phyloP scores from a whole-genome alignment of 2,329 filamentous ascomycete species.

The Penicillium sp. region DNA sequence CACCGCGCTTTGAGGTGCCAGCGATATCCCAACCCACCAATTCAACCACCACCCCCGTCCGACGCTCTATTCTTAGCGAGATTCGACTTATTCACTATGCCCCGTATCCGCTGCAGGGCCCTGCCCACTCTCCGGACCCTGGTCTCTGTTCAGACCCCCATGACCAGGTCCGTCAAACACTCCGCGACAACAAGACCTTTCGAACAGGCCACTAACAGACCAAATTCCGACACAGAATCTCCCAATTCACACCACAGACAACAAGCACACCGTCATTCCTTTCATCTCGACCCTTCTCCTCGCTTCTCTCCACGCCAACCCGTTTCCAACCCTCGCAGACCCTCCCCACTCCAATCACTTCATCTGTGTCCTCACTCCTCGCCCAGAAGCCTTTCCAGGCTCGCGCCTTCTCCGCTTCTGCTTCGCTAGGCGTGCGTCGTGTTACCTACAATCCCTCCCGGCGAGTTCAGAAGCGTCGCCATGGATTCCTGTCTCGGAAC shows the following conservation, averaged over 20 bases:
- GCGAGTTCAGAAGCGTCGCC: conserved; percentile 59
- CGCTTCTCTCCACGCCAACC: conserved; percentile 33
- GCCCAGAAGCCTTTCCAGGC: conserved; percentile 32
- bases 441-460: conserved; percentile 61
- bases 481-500: conserved; percentile 58
- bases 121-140: conserved; percentile 29
- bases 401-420: conserved; percentile 45
- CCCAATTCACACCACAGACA: conserved; percentile 19
- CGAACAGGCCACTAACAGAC: conserved; percentile 6
- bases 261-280: conserved; percentile 30
- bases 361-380: conserved; percentile 18
- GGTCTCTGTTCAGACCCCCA: conserved; percentile 20
- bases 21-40: conserved; percentile 7
- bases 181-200: conserved; percentile 4
- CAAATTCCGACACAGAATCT: conserved; percentile 6
- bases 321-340: conserved; percentile 31
- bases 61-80: neutral
- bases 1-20: conserved; percentile 14
- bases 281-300: conserved; percentile 40
- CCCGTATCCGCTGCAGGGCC: conserved; percentile 35
- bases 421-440: conserved; percentile 45
- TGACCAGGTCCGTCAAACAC: conserved; percentile 21
- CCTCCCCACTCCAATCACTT: conserved; percentile 20
- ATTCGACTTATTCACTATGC: conserved; percentile 25
- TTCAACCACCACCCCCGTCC: neutral